phyloP scores from a whole-genome alignment of 495 filamentous ascomycete species.

The Hypoxylon fuscum region DNA sequence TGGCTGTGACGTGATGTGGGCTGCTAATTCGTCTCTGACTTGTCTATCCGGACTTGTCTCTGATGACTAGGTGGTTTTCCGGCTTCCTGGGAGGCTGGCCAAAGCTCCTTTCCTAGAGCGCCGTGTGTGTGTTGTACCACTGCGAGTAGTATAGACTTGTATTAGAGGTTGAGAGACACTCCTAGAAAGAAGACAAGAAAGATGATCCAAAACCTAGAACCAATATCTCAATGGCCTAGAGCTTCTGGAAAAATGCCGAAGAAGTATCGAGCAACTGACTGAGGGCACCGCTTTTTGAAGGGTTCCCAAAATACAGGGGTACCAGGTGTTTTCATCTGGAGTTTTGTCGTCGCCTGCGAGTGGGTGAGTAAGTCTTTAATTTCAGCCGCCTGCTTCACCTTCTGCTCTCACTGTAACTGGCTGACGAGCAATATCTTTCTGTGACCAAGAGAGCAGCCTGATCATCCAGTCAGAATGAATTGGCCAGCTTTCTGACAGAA shows the following conservation, averaged over 20 bases:
- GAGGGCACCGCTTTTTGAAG: slow-evolving; percentile 18
- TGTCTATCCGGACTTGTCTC: slow-evolving; percentile 34
- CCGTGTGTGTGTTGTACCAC: slow-evolving; percentile 8
- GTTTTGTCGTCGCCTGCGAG: slow-evolving; percentile 23
- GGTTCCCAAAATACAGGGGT: slow-evolving; percentile 17
- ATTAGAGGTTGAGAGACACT: slow-evolving; percentile 22
- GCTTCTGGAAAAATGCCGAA: slow-evolving; percentile 32
- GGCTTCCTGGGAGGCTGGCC: slow-evolving; percentile 2
- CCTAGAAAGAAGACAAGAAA: slow-evolving; percentile 16
- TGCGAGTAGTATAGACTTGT: slow-evolving; percentile 17
- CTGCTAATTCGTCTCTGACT: slow-evolving; percentile 25
- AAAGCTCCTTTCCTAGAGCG: slow-evolving; percentile 8
- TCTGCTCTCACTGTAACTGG: slow-evolving; percentile 3
- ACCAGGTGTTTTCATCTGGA: slow-evolving; percentile 21
- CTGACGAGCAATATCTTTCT: slow-evolving; percentile 20
- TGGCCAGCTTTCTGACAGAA: slow-evolving; percentile 19
- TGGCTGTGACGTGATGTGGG: slow-evolving; percentile 13
- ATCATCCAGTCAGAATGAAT: slow-evolving; percentile 11
- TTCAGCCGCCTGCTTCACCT: slow-evolving; percentile 16
- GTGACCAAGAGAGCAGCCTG: slow-evolving; percentile 18
- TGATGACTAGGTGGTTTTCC: slow-evolving; percentile 16
- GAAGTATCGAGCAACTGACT: slow-evolving; percentile 11
- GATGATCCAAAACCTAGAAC: slow-evolving; percentile 14
- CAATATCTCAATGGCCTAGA: slow-evolving; percentile 20
- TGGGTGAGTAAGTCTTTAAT: slow-evolving; percentile 33